Conservation (phyloP, 108 stramenopile genomes). For the Nitzschia palea region DNA sequence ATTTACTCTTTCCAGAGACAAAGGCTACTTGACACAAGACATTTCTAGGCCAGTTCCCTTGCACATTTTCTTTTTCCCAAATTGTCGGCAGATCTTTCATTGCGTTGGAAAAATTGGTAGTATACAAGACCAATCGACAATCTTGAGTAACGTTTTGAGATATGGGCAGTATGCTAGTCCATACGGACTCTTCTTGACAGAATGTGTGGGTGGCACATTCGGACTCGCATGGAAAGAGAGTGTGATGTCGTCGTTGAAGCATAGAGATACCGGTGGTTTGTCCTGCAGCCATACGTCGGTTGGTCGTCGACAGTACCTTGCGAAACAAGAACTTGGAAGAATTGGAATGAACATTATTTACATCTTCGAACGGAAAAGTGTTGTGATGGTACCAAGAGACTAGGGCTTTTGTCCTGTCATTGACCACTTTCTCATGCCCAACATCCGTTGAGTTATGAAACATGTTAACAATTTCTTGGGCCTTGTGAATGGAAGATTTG, state of each 20-base stretch:
- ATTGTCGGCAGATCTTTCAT: conserved; percentile 44
- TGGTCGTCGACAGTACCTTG: conserved; percentile 9
- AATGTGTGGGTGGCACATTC: conserved; percentile 43
- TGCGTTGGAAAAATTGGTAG: conserved; percentile 51
- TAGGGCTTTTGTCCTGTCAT: background rate
- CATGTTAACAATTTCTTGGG: background rate
- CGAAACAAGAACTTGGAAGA: background rate
- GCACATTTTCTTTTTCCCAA: conserved; percentile 4
- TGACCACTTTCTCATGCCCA: background rate
- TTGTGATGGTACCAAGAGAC: conserved; percentile 31
- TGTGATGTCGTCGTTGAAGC: conserved; percentile 26
- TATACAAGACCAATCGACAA: conserved; percentile 62
- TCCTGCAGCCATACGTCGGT: background rate
- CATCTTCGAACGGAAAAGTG: conserved; percentile 7
- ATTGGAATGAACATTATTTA: background rate
- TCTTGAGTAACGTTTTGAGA: conserved; percentile 39
- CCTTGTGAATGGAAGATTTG: background rate
- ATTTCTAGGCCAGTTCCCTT: conserved; percentile 32
- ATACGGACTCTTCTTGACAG: conserved; percentile 37
- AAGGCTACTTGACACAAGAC: conserved; percentile 69
- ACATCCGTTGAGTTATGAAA: no score
- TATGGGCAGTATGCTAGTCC: conserved; percentile 40
- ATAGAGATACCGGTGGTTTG: conserved; percentile 9
- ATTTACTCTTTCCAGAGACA: conserved; percentile 57
- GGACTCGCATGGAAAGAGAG: conserved; percentile 44